Conservation (phyloP, 1,139 yeast species). For the Saccharomyces pastorianus region DNA sequence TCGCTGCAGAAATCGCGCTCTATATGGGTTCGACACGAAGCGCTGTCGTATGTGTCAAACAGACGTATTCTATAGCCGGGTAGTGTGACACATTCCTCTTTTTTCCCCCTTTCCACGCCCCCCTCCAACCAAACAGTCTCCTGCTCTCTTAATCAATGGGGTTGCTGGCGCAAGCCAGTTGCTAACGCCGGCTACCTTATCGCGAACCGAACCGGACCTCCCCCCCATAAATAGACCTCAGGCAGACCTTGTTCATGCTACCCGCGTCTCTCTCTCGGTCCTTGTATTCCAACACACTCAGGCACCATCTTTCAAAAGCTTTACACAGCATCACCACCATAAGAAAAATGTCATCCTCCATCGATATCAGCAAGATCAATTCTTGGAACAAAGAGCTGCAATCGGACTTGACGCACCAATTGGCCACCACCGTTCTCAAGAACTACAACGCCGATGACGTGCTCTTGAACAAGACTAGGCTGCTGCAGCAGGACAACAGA, state of each 20-base stretch:
- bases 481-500: conserved; percentile 19
- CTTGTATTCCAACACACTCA: neutral
- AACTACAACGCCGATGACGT: conserved; percentile 33
- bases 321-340: neutral
- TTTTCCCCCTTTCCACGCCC: neutral
- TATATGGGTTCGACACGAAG: too few relatives aligned
- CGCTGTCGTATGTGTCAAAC: neutral
- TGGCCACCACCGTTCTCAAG: conserved; percentile 37
- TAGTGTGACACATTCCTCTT: neutral
- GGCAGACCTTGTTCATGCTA: neutral
- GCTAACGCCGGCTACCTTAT: neutral
- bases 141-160: neutral
- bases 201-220: neutral
- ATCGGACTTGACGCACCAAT: conserved; percentile 30
- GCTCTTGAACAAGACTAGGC: conserved; percentile 29
- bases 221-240: neutral
- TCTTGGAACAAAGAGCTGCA: conserved; percentile 32
- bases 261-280: neutral
- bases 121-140: neutral
- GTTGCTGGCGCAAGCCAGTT: neutral
- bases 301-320: neutral
- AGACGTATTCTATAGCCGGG: neutral
- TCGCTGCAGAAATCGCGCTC: too few relatives aligned
- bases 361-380: conserved; percentile 22
- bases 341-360: conserved; percentile 11